A percentile compares a stretch with the other conserved stretches of the same genome.
Evolutionary conservation across 2,329 filamentous ascomycete species (phyloP).

Genomic region (Coniochaeta sp.): DNA sequence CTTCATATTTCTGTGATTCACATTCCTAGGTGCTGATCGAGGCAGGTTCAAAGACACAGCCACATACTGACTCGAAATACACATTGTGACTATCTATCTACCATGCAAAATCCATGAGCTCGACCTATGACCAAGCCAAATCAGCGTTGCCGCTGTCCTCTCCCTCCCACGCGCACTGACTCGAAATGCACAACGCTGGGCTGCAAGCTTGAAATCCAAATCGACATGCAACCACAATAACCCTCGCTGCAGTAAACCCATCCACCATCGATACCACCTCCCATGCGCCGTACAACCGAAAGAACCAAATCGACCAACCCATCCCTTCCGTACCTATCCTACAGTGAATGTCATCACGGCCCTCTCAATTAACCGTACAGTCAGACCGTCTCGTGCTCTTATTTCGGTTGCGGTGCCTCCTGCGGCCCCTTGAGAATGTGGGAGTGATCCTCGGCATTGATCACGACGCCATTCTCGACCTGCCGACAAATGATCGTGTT

Average conservation of each 20-base stretch:
- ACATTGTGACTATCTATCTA: neutral
- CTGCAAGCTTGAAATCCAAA: neutral
- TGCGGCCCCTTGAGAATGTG: slow-evolving; percentile 71
- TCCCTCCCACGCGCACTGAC: neutral
- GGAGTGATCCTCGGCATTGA: slow-evolving; percentile 68
- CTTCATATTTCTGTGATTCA: too few relatives aligned
- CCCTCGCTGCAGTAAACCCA: neutral
- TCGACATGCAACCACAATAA: neutral
- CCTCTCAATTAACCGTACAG: too few relatives aligned
- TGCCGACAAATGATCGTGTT: slow-evolving; percentile 80
- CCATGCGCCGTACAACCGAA: neutral
- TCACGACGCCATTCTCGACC: slow-evolving; percentile 59
- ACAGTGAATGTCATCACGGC: neutral
- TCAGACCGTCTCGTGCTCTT: too few relatives aligned
- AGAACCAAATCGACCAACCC: neutral
- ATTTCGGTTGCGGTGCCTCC: neutral
- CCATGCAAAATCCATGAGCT: neutral
- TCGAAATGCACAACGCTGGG: neutral
- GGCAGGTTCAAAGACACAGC: too few relatives aligned
- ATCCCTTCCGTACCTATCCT: neutral
- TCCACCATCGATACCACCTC: neutral
- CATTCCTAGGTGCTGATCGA: too few relatives aligned
- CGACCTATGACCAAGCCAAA: neutral
- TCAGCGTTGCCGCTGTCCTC: neutral
- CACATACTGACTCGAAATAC: too few relatives aligned